phyloP scores from a whole-genome alignment of 768 basidiomycete species.

The Auriscalpium microsporum region DNA sequence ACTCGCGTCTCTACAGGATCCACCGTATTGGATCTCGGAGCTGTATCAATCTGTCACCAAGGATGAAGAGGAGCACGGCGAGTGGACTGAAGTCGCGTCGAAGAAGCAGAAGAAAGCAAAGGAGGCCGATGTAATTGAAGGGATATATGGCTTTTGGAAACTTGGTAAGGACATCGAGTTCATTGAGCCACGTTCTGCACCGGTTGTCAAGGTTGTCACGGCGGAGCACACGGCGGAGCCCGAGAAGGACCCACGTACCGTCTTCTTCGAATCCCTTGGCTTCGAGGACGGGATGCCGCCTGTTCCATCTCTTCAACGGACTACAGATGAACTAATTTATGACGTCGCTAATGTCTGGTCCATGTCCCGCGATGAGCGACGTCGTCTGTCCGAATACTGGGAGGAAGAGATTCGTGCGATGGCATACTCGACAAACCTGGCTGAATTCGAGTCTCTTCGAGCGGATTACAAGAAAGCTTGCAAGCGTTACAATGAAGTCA shows the following conservation, averaged over 20 bases:
- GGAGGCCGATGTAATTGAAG: not conserved
- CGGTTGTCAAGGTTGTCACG: no score
- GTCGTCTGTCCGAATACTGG: constrained; percentile 39
- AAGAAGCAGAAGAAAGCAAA: not conserved
- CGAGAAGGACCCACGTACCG: not conserved
- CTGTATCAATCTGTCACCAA: not conserved
- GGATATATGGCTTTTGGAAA: constrained; percentile 13
- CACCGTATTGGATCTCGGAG: constrained; percentile 27
- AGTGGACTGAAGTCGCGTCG: not conserved
- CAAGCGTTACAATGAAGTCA: constrained; percentile 29
- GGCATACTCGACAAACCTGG: constrained; percentile 22
- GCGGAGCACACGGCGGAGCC: not conserved
- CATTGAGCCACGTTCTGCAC: not conserved
- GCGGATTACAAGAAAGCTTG: constrained; percentile 33
- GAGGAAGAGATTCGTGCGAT: constrained; percentile 29
- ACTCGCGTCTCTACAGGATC: constrained; percentile 29
- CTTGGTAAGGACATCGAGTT: constrained; percentile 8
- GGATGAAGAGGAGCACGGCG: constrained; percentile 10
- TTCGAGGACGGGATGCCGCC: constrained; percentile 26
- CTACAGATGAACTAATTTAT: constrained; percentile 28
- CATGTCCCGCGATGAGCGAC: constrained; percentile 44
- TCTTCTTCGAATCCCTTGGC: constrained; percentile 33
- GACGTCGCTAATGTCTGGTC: constrained; percentile 38
- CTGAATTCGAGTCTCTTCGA: constrained; percentile 37
- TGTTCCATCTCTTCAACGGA: constrained; percentile 28